These are phyloP conservation scores for Suhomyces sp. DNA, from an alignment of 805 yeast species.

Conservation along the genomic window DNA sequence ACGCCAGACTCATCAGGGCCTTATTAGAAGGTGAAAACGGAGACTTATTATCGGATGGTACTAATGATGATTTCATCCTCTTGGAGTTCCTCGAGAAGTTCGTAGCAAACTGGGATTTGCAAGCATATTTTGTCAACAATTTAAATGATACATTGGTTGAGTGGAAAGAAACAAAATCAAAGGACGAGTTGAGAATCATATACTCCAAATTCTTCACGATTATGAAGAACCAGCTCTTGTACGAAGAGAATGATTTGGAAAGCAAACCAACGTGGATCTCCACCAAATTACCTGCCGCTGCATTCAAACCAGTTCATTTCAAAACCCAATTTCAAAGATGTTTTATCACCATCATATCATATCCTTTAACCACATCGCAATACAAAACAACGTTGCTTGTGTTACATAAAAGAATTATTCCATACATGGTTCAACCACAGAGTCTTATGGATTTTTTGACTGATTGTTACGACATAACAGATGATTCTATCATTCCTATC, in stretches of 20 bases:
- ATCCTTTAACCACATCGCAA: conserved; percentile 51
- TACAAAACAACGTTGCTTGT: conserved; percentile 68
- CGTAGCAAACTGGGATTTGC: conserved; percentile 68
- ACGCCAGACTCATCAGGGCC: conserved; percentile 39
- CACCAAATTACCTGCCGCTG: conserved; percentile 38
- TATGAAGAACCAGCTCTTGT: conserved; percentile 28
- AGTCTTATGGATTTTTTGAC: conserved; percentile 91
- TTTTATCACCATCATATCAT: conserved; percentile 58
- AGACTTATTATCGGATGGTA: conserved; percentile 44
- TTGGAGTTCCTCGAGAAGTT: conserved; percentile 59
- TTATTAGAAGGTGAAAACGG: conserved; percentile 32
- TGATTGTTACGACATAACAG: conserved; percentile 63
- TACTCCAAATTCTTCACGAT: conserved; percentile 44
- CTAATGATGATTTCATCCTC: conserved; percentile 47
- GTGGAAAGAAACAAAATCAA: conserved; percentile 16
- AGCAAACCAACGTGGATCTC: conserved; percentile 21
- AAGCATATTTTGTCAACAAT: conserved; percentile 66
- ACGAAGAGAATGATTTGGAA: conserved; percentile 18
- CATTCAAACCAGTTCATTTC: conserved; percentile 45
- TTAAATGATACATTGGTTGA: conserved; percentile 27
- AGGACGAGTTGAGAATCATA: conserved; percentile 17
- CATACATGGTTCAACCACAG: conserved; percentile 76
- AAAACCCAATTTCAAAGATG: conserved; percentile 67
- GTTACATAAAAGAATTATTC: conserved; percentile 82
- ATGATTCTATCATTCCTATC: conserved; percentile 57